Evolutionary conservation across 257 asterid species (phyloP), one percentile per base, ranked within the genome.

Genomic region (Catharanthus roseus): DNA sequence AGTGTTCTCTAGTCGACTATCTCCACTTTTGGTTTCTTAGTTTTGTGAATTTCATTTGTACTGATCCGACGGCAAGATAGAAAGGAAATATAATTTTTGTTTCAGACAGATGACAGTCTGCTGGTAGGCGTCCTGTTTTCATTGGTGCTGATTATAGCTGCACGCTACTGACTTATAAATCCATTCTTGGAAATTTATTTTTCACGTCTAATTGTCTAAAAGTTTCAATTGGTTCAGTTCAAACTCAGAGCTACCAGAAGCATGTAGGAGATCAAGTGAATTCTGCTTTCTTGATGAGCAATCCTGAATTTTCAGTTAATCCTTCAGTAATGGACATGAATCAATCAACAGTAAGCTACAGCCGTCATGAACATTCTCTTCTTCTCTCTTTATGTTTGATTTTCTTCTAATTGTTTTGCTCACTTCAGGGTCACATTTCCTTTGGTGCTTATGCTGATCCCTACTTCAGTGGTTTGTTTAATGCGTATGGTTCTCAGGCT

Each of bases 401-500:
- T 49, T 15, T 68, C 16, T 33, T 70, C 62, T 79, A 45, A 77
- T 69, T 36, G 4, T 66, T 57, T 1, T 39, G 33, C 41, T 58
- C 34, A 4, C 69, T 29, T 69, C 85, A 85, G 88, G 72, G 80
- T 72, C 90, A 82, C 72, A 71, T 86, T 78, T 89, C 90, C 0
- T 80, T 80, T 80, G 45, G 45, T 61, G 80, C 84, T 71, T 90
- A 87, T 72, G 9, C 93, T 13, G 96, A 90, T 78, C 90, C 97
- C 60, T 89, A 82, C 89, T 72, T 68, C 68, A 57, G 80, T 53
- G 88, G 96, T 49, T 71, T 91, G 38, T 87, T 74, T 65, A 56
- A 95, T 53, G 83, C 95, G 67, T 93, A 89, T 49, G 95, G 95
- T 49, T 91, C 90, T 68, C 98, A 83, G 79, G 71, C 84, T 77